Conservation (phyloP, 495 filamentous ascomycete species). For the Podospora pseudopauciseta region DNA sequence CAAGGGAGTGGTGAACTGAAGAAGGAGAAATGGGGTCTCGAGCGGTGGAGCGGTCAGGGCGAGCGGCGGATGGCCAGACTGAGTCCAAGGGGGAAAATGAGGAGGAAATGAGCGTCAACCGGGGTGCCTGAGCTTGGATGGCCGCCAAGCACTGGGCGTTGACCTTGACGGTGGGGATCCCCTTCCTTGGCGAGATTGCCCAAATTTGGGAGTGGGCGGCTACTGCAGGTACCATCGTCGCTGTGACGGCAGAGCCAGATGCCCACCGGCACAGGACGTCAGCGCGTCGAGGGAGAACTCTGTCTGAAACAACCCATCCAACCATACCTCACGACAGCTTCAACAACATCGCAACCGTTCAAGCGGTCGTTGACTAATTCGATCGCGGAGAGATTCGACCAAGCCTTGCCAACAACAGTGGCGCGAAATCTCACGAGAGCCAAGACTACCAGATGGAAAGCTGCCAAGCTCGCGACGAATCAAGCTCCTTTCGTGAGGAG, state of each 20-base stretch:
- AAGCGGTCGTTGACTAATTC: too few relatives aligned
- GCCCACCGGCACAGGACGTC: neutral
- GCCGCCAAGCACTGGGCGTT: constrained; percentile 16
- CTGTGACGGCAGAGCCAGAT: constrained; percentile 7
- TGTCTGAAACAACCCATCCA: too few relatives aligned
- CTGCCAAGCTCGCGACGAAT: neutral
- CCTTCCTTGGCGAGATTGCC: constrained; percentile 37
- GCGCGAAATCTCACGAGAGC: neutral
- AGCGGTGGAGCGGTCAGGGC: constrained; percentile 28
- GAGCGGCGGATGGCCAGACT: constrained; percentile 9
- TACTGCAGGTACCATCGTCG: constrained; percentile 29
- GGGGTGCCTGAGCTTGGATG: constrained; percentile 28
- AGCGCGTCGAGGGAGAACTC: neutral
- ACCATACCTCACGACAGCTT: too few relatives aligned
- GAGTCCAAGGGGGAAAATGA: constrained; percentile 31
- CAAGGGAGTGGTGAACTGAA: constrained; percentile 30
- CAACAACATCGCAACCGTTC: too few relatives aligned
- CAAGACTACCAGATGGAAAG: neutral
- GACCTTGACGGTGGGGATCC: constrained; percentile 22
- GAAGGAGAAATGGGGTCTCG: constrained; percentile 22
- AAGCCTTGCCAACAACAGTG: neutral
- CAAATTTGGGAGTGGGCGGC: constrained; percentile 15
- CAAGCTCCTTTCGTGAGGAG: neutral
- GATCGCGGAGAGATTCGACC: too few relatives aligned
- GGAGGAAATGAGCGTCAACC: constrained; percentile 35